Conservation (phyloP, 2,329 filamentous ascomycete genomes). For the Helminthosporium solani region DNA sequence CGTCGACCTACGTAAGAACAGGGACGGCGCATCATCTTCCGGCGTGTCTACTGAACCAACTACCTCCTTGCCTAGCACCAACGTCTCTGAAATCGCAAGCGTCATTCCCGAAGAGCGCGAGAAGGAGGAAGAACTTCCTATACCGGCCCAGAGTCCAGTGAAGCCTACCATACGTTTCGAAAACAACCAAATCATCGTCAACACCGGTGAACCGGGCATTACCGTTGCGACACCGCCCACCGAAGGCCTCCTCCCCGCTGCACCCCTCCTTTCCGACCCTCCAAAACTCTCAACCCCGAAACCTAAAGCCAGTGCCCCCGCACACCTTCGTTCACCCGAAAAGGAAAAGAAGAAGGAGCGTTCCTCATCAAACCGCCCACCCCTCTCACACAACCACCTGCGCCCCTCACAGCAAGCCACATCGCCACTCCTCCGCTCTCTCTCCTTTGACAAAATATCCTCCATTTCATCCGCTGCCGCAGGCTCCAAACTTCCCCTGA, state of each 20-base stretch:
- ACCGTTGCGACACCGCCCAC: constrained; percentile 4
- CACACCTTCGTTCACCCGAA: constrained; percentile 7
- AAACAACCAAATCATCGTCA: constrained; percentile 23
- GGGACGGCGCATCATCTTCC: constrained; percentile 50
- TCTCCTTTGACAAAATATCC: constrained; percentile 35
- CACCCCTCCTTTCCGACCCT: constrained; percentile 29
- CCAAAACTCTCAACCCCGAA: constrained; percentile 26
- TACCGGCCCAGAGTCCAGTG: constrained; percentile 34
- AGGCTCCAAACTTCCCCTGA: constrained; percentile 14
- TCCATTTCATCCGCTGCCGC: constrained; percentile 23
- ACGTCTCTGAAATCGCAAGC: constrained; percentile 57
- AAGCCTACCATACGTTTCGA: constrained; percentile 26
- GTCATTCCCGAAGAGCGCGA: constrained; percentile 37
- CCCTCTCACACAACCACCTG: constrained; percentile 32
- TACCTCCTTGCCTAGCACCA: constrained; percentile 54
- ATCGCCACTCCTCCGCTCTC: constrained; percentile 39
- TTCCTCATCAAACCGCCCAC: constrained; percentile 22
- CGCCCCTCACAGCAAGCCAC: constrained; percentile 35
- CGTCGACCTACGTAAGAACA: constrained; percentile 72
- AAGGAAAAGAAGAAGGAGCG: constrained; percentile 14
- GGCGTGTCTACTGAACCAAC: constrained; percentile 55
- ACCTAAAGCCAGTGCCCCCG: constrained; percentile 16
- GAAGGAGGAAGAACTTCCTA: constrained; percentile 31
- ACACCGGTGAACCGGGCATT: constrained; percentile 26
- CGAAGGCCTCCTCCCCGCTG: constrained; percentile 27